Evolutionary conservation across 2,329 filamentous ascomycete genomes (phyloP), one percentile per base, ranked within the genome.

Genomic region (Pezizomycotina sp.): DNA sequence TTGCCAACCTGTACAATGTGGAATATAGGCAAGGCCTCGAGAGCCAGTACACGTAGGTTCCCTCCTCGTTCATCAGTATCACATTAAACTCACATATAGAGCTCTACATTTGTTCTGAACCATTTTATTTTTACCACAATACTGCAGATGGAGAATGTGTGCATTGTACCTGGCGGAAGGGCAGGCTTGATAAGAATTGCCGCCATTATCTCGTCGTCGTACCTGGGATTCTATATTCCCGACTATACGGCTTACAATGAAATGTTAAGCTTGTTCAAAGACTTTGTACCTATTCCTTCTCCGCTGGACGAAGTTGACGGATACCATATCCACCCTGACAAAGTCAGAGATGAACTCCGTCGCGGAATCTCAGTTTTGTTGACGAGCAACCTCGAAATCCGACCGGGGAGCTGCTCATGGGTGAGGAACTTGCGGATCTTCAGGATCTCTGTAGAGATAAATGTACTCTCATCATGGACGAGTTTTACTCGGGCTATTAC

Each of bases 81-180:
- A n/a, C n/a, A n/a, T n/a, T n/a, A n/a, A n/a, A n/a, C n/a, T n/a
- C n/a, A n/a, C n/a, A n/a, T n/a, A n/a, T n/a, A n/a, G n/a, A n/a
- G n/a, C n/a, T n/a, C n/a, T n/a, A n/a, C n/a, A n/a, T n/a, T n/a
- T n/a, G n/a, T n/a, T n/a, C n/a, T n/a, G n/a, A n/a, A n/a, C n/a
- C n/a, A n/a, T n/a, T n/a, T n/a, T n/a, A n/a, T n/a, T n/a, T n/a
- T n/a, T n/a, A n/a, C n/a, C n/a, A n/a, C n/a, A n/a, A n/a, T n/a
- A n/a, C n/a, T n/a, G n/a, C n/a, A n/a, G n/a, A n/a, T n/a, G n/a
- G 86, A 95, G 64, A 95, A 95, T 57, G 86, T 93, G 12, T 84
- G 80, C 56, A 92, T 95, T 56, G 86, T 95, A 3, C 86, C 86
- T 28, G 84, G 84, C 57, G 86, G 86, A 24, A 73, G 86, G 51